Percentiles rank a stretch among this genome's conserved stretches.
Evolutionary conservation across 352 stramenopile species (phyloP).

Genomic region (Halophytophthora batemanensis): DNA sequence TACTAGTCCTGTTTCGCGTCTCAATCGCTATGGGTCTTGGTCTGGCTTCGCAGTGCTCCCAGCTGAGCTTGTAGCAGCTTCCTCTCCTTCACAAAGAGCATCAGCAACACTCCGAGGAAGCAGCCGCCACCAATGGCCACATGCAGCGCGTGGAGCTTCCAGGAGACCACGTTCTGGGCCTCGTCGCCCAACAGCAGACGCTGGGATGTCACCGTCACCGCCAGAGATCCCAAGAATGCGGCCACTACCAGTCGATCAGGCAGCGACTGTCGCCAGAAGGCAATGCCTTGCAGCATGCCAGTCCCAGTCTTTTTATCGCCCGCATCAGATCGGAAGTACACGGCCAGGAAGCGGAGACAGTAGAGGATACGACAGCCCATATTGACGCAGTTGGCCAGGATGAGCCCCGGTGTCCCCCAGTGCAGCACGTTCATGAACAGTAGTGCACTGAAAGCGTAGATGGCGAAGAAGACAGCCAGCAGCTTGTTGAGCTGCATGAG

Average conservation of each 20-base stretch:
- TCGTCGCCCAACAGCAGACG: slow-evolving; percentile 34
- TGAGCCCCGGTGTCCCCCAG: slow-evolving; percentile 67
- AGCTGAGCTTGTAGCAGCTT: slow-evolving; percentile 36
- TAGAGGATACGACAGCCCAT: slow-evolving; percentile 85
- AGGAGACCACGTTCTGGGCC: slow-evolving; percentile 10
- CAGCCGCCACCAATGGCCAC: slow-evolving; percentile 44
- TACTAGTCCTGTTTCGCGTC: slow-evolving; percentile 5
- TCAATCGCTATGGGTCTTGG: slow-evolving; percentile 23
- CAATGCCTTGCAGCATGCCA: slow-evolving; percentile 15
- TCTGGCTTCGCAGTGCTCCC: slow-evolving; percentile 19
- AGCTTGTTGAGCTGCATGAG: slow-evolving; percentile 82
- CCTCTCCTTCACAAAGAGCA: slow-evolving; percentile 51
- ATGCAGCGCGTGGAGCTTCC: slow-evolving; percentile 38
- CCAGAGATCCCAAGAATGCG: slow-evolving; percentile 41
- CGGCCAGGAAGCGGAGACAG: slow-evolving; percentile 67
- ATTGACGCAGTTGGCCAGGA: slow-evolving; percentile 86
- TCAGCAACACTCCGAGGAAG: slow-evolving; percentile 33
- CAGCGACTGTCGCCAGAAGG: slow-evolving; percentile 52
- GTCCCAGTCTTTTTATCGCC: slow-evolving; percentile 1
- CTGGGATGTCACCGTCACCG: slow-evolving; percentile 36
- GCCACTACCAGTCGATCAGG: slow-evolving; percentile 45
- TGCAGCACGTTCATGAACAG: slow-evolving; percentile 61
- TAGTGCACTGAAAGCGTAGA: slow-evolving; percentile 61
- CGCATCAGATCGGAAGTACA: slow-evolving; percentile 36
- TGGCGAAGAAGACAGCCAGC: slow-evolving; percentile 75